Evolutionary conservation across 768 basidiomycete species (phyloP).

Genomic region (Coprinopsis strossmayeri): DNA sequence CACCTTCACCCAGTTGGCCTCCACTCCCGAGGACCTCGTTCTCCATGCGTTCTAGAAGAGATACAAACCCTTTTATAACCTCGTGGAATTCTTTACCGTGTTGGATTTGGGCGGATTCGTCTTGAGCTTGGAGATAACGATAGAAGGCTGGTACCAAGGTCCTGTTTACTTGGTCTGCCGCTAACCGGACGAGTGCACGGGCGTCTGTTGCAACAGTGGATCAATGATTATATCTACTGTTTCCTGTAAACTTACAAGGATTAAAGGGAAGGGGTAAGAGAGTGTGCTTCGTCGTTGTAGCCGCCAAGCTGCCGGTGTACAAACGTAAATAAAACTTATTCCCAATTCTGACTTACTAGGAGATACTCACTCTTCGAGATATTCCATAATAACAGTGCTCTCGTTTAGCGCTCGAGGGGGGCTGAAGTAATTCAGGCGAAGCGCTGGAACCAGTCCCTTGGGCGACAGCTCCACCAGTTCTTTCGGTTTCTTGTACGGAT

Average conservation of each 20-base stretch:
- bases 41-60: constrained; percentile 52
- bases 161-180: constrained; percentile 63
- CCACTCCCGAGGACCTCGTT: constrained; percentile 32
- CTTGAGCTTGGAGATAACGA: constrained; percentile 68
- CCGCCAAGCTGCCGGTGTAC: constrained; percentile 27
- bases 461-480: constrained; percentile 79
- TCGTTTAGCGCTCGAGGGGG: constrained; percentile 68
- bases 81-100: constrained; percentile 46
- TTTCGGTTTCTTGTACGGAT: constrained; percentile 76
- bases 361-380: constrained; percentile 59
- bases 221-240: not conserved
- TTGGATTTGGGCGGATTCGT: constrained; percentile 41
- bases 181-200: constrained; percentile 58
- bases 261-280: constrained; percentile 53
- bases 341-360: not conserved
- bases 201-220: constrained; percentile 40
- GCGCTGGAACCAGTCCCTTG: constrained; percentile 72
- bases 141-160: constrained; percentile 66
- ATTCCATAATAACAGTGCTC: constrained; percentile 75
- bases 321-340: constrained; percentile 1
- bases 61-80: constrained; percentile 44
- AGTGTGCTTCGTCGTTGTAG: constrained; percentile 37
- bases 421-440: constrained; percentile 45
- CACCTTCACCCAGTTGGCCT: constrained; percentile 34
- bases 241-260: constrained; percentile 40